Conservation (phyloP, 768 basidiomycete species). For the Mycena galericulata region DNA sequence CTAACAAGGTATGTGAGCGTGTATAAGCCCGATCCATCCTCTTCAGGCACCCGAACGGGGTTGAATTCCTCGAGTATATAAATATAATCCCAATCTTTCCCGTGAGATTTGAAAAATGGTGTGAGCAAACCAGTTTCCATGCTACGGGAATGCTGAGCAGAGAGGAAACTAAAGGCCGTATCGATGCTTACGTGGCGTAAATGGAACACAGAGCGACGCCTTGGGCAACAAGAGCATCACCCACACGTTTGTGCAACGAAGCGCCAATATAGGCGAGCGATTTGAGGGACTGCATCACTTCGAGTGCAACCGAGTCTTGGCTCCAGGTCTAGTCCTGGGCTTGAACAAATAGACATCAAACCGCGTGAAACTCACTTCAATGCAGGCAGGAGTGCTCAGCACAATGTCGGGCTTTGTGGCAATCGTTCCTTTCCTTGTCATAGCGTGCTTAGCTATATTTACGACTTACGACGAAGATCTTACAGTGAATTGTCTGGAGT, state of each 20-base stretch:
- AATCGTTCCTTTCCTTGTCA: neutral
- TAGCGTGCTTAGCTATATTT: neutral
- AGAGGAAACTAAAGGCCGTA: neutral
- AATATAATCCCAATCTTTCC: conserved; percentile 27
- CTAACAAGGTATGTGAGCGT: conserved; percentile 20
- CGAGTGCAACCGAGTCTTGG: neutral
- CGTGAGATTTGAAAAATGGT: conserved; percentile 2
- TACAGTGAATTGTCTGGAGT: conserved; percentile 20
- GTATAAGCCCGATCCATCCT: conserved; percentile 16
- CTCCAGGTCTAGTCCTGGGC: conserved; percentile 14
- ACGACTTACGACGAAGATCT: neutral
- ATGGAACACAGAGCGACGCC: conserved; percentile 14
- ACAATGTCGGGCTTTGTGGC: conserved; percentile 17
- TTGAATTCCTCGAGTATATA: neutral
- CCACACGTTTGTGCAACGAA: conserved; percentile 17
- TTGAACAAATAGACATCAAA: neutral
- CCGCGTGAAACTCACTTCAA: conserved; percentile 5
- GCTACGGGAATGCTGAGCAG: neutral
- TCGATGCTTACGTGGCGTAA: conserved; percentile 18
- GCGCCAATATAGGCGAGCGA: conserved; percentile 10
- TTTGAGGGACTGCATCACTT: conserved; percentile 12
- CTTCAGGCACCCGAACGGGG: conserved; percentile 5
- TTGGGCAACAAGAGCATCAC: conserved; percentile 11
- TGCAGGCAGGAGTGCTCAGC: neutral
- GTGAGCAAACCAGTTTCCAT: conserved; percentile 17